Evolutionary conservation across 345 rosid genomes (phyloP).

Genomic region (Salix suchowensis): DNA sequence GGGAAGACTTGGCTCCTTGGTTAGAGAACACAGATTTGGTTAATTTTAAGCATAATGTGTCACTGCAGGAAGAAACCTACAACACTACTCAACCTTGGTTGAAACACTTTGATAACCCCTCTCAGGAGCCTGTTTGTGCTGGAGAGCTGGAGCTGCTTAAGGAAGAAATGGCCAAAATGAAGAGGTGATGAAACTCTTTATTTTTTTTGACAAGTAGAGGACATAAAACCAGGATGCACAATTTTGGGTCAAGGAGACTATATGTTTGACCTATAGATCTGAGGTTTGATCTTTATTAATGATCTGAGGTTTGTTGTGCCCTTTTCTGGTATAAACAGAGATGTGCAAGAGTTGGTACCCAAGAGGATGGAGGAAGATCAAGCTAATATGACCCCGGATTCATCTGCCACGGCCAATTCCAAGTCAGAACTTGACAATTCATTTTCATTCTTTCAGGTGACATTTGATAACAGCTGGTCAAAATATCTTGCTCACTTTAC

Average conservation of each 20-base stretch:
- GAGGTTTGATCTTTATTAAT: neutral
- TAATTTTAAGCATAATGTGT: slow-evolving; percentile 34
- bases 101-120: slow-evolving; percentile 41
- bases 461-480: neutral
- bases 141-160: slow-evolving; percentile 50
- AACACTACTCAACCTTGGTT: slow-evolving; percentile 30
- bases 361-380: slow-evolving; percentile 49
- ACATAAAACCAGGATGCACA: neutral
- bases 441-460: slow-evolving; percentile 55
- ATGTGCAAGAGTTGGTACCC: slow-evolving; percentile 44
- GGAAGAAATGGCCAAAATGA: slow-evolving; percentile 51
- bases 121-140: slow-evolving; percentile 33
- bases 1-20: slow-evolving; percentile 57
- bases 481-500: neutral
- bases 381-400: slow-evolving; percentile 56
- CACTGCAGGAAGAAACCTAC: slow-evolving; percentile 39
- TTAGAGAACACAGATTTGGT: slow-evolving; percentile 40
- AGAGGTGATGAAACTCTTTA: slow-evolving; percentile 36
- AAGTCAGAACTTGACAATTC: slow-evolving; percentile 52
- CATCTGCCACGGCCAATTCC: slow-evolving; percentile 50
- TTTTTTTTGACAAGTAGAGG: neutral
- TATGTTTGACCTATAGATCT: neutral
- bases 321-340: slow-evolving; percentile 41
- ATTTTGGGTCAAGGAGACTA: neutral
- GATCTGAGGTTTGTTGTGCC: neutral